phyloP scores from a whole-genome alignment of 2,329 filamentous ascomycete species.

The Ophiosphaerella narmari region DNA sequence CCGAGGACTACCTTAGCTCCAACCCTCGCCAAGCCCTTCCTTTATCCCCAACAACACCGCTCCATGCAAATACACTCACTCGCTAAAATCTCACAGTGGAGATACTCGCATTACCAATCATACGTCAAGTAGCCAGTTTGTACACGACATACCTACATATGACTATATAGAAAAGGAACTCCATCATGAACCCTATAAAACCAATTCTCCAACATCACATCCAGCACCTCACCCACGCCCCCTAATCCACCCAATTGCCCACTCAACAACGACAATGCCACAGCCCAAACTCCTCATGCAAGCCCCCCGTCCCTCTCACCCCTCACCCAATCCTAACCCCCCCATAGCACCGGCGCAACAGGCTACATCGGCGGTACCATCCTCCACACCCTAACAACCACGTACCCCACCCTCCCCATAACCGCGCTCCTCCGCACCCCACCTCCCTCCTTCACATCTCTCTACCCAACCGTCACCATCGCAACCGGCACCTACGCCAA shows the following conservation, averaged over 20 bases:
- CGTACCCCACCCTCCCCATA: conserved; percentile 54
- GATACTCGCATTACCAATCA: too few relatives aligned
- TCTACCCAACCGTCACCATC: conserved; percentile 51
- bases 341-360: conserved; percentile 54
- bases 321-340: background rate
- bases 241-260: too few relatives aligned
- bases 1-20: background rate
- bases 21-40: background rate
- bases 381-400: conserved; percentile 51
- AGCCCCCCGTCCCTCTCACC: background rate
- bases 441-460: conserved; percentile 27
- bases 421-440: conserved; percentile 52
- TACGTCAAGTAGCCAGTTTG: background rate
- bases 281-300: conserved; percentile 36
- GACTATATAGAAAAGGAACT: too few relatives aligned
- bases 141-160: background rate
- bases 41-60: background rate
- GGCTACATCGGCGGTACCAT: conserved; percentile 61
- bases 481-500: conserved; percentile 57
- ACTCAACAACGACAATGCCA: conserved; percentile 17
- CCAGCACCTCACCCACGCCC: too few relatives aligned
- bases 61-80: background rate
- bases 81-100: too few relatives aligned
- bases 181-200: too few relatives aligned
- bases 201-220: too few relatives aligned